Evolutionary conservation across 805 yeast species (phyloP).

Genomic region (Pichia heedii): DNA sequence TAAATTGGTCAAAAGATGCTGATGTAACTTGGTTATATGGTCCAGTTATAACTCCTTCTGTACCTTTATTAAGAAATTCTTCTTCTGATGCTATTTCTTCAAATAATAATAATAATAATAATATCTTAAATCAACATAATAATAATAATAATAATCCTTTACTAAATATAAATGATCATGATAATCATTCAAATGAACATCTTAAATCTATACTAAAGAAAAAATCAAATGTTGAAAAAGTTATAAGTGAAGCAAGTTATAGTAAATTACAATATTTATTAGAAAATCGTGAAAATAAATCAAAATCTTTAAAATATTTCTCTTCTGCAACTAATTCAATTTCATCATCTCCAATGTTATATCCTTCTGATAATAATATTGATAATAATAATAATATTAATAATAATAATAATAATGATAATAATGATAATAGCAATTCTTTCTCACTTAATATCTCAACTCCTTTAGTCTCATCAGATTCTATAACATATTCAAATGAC

Average conservation of each 20-base stretch:
- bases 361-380: constrained; percentile 10
- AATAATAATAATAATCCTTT: not conserved
- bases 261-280: constrained; percentile 23
- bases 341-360: constrained; percentile 23
- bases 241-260: constrained; percentile 51
- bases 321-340: not conserved
- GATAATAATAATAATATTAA: not conserved
- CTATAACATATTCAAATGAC: not conserved
- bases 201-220: constrained; percentile 85
- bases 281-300: constrained; percentile 23
- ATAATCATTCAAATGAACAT: constrained; percentile 16
- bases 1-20: constrained; percentile 94
- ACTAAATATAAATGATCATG: not conserved
- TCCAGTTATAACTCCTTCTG: constrained; percentile 36
- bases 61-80: not conserved
- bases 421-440: too few relatives aligned
- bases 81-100: not conserved
- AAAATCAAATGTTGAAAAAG: constrained; percentile 73
- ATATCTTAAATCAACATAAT: not conserved
- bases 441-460: not conserved
- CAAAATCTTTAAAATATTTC: not conserved
- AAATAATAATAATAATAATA: not conserved
- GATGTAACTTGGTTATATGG: constrained; percentile 99
- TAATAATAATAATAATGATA: not conserved
- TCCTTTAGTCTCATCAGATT: not conserved